Conservation (phyloP, 257 asterid genomes). For the Scutellaria baicalensis region DNA sequence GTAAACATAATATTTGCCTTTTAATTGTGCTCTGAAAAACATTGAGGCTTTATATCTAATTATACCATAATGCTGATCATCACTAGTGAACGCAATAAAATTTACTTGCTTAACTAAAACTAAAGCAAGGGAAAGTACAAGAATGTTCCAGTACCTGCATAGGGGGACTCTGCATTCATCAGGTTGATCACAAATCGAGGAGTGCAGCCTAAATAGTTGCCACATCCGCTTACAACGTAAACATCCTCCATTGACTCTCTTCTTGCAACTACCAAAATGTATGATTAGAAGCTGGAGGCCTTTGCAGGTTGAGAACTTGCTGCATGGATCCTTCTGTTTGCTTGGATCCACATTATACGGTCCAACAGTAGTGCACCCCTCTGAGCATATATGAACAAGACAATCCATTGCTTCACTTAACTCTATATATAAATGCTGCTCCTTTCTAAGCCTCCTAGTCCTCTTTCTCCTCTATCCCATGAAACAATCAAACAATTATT, state of each 20-base stretch:
- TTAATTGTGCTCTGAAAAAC: too few species aligned
- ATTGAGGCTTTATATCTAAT: background rate
- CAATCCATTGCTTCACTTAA: conserved; percentile 86
- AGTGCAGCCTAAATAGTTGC: conserved; percentile 76
- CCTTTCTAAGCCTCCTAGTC: conserved; percentile 46
- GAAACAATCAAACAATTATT: conserved; percentile 4
- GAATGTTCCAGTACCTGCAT: conserved; percentile 49
- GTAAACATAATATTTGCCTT: too few species aligned
- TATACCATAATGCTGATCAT: background rate
- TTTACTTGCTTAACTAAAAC: background rate
- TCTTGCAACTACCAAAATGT: conserved; percentile 70
- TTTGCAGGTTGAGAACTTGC: conserved; percentile 68
- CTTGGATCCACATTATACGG: conserved; percentile 49
- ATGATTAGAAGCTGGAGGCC: conserved; percentile 72
- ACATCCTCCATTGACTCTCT: conserved; percentile 68
- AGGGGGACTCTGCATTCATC: conserved; percentile 75
- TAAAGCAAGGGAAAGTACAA: background rate
- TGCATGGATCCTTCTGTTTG: conserved; percentile 49
- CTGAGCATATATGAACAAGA: conserved; percentile 70
- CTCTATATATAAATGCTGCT: conserved; percentile 48
- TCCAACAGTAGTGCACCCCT: conserved; percentile 75
- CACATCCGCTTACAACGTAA: conserved; percentile 70
- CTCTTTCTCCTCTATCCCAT: conserved; percentile 48
- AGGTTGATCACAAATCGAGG: conserved; percentile 59
- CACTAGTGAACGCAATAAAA: background rate